Evolutionary conservation across 768 basidiomycete species (phyloP), one percentile per base, ranked within the genome.

Genomic region (Mycena rosella): DNA sequence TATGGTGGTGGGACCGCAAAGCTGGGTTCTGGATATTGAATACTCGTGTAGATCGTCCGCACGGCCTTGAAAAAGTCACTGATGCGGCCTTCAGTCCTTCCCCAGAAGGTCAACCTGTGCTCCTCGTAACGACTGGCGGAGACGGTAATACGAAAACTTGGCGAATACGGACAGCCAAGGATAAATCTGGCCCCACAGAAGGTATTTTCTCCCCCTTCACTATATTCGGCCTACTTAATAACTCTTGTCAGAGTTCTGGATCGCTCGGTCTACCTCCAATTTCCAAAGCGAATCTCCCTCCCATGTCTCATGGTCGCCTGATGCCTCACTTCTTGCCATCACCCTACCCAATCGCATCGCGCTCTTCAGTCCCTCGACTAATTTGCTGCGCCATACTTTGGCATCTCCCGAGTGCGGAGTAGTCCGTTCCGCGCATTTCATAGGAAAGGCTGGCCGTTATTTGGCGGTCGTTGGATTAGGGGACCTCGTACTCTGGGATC

Each of bases 21-120:
- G 80, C 83, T 63, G 82, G 83, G 53, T 84, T 79, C 52, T 94
- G 91, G 91, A 82, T 81, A 74, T 85, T 99, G 74, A 96, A 96
- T 77, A 96, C 96, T 17, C 89, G 96, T 57, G 88, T 98, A 67
- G 94, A 97, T 76, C 86, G 88, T 30, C 96, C 97, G 9, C 98
- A 99, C 78, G 93, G 92, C 30, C 74, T 81, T 38, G 78, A 81
- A 45, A 84, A 81, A 63, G 83, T 98, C 32, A 88, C 88, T 14
- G 85, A 87, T 2, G 73, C 95, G 49, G 80, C 85, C 14, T 99
- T 98, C 82, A 89, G 88, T 60, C 90, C 93, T 5, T 71, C 65
- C 47, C 63, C 71, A 59, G 79, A 66, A 63, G 38, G 69, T 64
- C 74, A 79, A 65, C 61, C 78, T 42, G 69, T 80, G 6, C 80